Evolutionary conservation across 768 basidiomycete genomes (phyloP).

Genomic region (Tulasnella sp.): DNA sequence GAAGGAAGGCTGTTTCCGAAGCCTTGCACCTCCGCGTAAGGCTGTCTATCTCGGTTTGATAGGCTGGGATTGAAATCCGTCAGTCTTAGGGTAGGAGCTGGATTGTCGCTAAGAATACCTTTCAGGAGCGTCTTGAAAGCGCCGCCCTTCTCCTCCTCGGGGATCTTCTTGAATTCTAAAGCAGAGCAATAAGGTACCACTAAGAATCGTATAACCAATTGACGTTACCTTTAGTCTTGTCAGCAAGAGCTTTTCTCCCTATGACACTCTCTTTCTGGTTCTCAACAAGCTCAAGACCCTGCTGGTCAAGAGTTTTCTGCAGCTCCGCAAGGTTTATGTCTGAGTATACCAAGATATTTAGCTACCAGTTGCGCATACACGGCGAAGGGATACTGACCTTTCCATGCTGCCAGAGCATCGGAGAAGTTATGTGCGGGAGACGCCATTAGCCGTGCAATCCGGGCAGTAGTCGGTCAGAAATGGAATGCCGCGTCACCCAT

Average conservation of each 20-base stretch:
- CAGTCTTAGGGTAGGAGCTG: background rate
- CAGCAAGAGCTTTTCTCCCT: conserved; percentile 87
- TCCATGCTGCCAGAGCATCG: conserved; percentile 88
- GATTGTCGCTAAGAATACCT: conserved; percentile 39
- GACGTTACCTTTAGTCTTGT: conserved; percentile 82
- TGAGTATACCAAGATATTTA: conserved; percentile 29
- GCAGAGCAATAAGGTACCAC: background rate
- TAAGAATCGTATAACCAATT: background rate
- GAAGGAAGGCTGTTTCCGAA: conserved; percentile 94
- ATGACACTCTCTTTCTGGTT: conserved; percentile 97
- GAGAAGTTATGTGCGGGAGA: conserved; percentile 76
- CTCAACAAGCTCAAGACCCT: conserved; percentile 93
- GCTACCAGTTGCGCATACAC: background rate
- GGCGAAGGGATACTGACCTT: conserved; percentile 45
- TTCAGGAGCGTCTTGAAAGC: conserved; percentile 89
- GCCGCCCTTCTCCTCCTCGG: conserved; percentile 79
- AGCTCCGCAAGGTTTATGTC: conserved; percentile 83
- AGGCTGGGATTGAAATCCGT: conserved; percentile 3
- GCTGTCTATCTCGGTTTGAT: conserved; percentile 69
- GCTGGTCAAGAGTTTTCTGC: conserved; percentile 86
- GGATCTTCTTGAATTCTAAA: conserved; percentile 90
- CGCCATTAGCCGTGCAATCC: conserved; percentile 22
- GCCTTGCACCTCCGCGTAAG: conserved; percentile 87
- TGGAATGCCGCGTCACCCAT: conserved; percentile 5
- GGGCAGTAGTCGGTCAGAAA: conserved; percentile 1